Evolutionary conservation across 2,329 filamentous ascomycete genomes (phyloP), one percentile per base, ranked within the genome.

Genomic region (Metarhizium anisopliae): DNA sequence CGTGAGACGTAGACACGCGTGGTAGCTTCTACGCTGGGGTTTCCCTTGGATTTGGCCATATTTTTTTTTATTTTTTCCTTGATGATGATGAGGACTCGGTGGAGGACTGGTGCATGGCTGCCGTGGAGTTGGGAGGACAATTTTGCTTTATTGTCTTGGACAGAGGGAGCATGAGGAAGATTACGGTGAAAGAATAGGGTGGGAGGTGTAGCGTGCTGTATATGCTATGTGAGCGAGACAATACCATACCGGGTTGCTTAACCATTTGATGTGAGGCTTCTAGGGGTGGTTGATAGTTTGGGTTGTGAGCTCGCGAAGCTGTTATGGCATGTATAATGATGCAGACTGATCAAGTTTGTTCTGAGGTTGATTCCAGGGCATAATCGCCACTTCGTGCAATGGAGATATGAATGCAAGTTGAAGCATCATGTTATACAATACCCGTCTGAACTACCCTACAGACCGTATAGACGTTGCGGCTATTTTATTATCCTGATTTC

Each of bases 1-100:
- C 83, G 60, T 85, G 65, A 61, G 35, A 25, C 14, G 13, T 18
- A 16, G 18, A 13, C 16, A n/a, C 20, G 11, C 45, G 20, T 29
- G 7, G 20, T 49, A 49, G 25, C 45, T 14, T 49, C 30, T 16
- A 49, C 13, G 10, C 11, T 45, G 11, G 43, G 18, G 25, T 13
- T 47, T 43, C 10, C 36, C 18, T 43, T 52, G 35, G 25, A 25
- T 25, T 25, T 25, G 25, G 25, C 25, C 4, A 8, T 40, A 25
- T 52, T 13, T 42, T 47, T 25, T 32, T 49, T 4, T 10, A 18
- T 42, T 30, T 52, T 29, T 20, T 7, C 20, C 3, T 51, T 43
- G 16, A 38, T 16, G 38, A 49, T 49, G 45, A 36, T 18, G 42
- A 45, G 16, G 25, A 6, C 16, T 6, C 7, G 52, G 5, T 4